Conservation (phyloP, 306 rosid species). For the Prunus mume region DNA sequence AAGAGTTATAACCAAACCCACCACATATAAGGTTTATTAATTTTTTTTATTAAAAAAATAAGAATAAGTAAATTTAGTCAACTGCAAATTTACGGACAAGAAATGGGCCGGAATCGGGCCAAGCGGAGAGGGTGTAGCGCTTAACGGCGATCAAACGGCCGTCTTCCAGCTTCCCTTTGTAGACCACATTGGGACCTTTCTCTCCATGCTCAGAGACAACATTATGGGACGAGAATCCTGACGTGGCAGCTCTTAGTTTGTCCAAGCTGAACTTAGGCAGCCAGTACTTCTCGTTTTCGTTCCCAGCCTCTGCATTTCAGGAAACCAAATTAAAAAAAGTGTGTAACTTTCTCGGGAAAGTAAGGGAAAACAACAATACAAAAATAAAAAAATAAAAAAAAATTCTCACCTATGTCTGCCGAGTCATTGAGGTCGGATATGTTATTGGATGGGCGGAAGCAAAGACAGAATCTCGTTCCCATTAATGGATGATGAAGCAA, state of each 20-base stretch:
- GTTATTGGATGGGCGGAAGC: constrained; percentile 66
- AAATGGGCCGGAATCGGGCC: constrained; percentile 96
- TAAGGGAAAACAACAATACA: background rate
- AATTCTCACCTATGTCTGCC: constrained; percentile 48
- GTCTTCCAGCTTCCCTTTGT: constrained; percentile 67
- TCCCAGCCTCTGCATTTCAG: constrained; percentile 43
- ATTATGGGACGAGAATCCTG: constrained; percentile 65
- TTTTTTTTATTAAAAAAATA: background rate
- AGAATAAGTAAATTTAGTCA: background rate
- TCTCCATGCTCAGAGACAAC: constrained; percentile 78
- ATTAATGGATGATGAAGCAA: constrained; percentile 33
- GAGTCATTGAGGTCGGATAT: constrained; percentile 52
- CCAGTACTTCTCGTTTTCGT: constrained; percentile 33
- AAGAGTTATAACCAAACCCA: constrained; percentile 4
- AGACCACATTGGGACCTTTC: constrained; percentile 84
- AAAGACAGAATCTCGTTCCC: constrained; percentile 66
- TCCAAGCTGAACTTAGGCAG: constrained; percentile 56
- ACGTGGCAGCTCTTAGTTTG: constrained; percentile 58
- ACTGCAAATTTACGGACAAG: constrained; percentile 39
- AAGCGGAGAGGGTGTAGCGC: constrained; percentile 83
- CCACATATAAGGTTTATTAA: background rate
- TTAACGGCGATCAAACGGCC: constrained; percentile 74
- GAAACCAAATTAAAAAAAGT: background rate
- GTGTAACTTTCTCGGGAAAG: constrained; percentile 13
- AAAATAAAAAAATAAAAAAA: too few species aligned